phyloP scores from a whole-genome alignment of 305 asterid genomes.

The Fraxinus greggii region DNA sequence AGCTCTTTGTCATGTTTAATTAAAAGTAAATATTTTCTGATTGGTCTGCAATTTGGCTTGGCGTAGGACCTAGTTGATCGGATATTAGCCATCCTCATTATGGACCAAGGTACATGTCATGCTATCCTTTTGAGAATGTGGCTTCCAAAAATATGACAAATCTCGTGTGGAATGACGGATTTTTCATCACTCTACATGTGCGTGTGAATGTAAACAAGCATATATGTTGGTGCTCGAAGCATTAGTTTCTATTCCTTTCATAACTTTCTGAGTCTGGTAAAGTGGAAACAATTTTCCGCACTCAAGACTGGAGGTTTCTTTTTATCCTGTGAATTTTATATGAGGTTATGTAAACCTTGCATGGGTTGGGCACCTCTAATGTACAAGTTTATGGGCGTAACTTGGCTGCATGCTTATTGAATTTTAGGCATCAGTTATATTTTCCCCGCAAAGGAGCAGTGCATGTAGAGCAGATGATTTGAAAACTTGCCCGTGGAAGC shows the following conservation, averaged over 20 bases:
- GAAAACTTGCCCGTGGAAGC: neutral
- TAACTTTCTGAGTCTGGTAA: conserved; percentile 17
- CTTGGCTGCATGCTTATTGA: neutral
- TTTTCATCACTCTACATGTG: neutral
- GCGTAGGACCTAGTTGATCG: conserved; percentile 96
- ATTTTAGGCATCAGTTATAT: neutral
- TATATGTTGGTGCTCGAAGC: neutral
- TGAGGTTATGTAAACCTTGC: neutral
- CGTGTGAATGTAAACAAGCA: neutral
- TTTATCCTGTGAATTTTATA: neutral
- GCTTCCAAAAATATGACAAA: conserved; percentile 14
- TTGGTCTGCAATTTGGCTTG: conserved; percentile 18
- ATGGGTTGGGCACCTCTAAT: neutral
- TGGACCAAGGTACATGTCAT: conserved; percentile 68
- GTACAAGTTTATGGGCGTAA: neutral
- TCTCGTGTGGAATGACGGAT: conserved; percentile 14
- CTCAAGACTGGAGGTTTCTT: conserved; percentile 10
- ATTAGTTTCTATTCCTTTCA: neutral
- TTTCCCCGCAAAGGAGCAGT: neutral
- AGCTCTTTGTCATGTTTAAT: conserved; percentile 5
- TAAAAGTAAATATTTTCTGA: conserved; percentile 9
- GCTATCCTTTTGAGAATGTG: conserved; percentile 12
- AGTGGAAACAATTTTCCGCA: neutral
- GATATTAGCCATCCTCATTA: conserved; percentile 65
- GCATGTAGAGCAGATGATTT: neutral